phyloP scores from a whole-genome alignment of 202 grass and related monocot species.

The Schoenoplectus triqueter region DNA sequence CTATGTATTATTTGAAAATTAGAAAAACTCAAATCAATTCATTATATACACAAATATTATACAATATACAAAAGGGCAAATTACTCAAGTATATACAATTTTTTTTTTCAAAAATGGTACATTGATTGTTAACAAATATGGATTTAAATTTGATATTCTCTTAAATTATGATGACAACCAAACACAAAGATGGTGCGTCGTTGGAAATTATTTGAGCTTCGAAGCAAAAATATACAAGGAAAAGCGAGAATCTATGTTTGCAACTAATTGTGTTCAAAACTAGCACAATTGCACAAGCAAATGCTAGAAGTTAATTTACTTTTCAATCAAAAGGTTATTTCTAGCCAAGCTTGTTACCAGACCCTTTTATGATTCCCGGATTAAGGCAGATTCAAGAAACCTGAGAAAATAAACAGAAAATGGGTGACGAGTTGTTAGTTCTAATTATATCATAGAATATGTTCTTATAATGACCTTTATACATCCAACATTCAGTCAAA shows the following conservation, averaged over 20 bases:
- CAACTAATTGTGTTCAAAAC: not conserved
- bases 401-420: not conserved
- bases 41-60: constrained; percentile 31
- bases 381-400: constrained; percentile 16
- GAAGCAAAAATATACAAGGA: not conserved
- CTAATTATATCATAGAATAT: not conserved
- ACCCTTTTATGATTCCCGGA: constrained; percentile 1
- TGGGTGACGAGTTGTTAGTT: not conserved
- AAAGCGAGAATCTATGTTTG: constrained; percentile 7
- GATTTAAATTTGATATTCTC: constrained; percentile 21
- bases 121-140: not conserved
- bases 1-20: not conserved
- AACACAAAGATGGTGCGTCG: not conserved
- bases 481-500: not conserved
- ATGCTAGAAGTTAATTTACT: not conserved
- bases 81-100: not conserved
- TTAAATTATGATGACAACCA: not conserved
- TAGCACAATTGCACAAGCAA: not conserved
- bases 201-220: not conserved
- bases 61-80: constrained; percentile 7
- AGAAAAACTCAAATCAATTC: constrained; percentile 24
- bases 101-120: not conserved
- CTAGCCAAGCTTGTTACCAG: constrained; percentile 10
- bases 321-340: constrained; percentile 19
- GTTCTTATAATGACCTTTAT: not conserved